Base-by-base conservation (phyloP, 768 basidiomycete genomes). In the Terana coerulea region DNA sequence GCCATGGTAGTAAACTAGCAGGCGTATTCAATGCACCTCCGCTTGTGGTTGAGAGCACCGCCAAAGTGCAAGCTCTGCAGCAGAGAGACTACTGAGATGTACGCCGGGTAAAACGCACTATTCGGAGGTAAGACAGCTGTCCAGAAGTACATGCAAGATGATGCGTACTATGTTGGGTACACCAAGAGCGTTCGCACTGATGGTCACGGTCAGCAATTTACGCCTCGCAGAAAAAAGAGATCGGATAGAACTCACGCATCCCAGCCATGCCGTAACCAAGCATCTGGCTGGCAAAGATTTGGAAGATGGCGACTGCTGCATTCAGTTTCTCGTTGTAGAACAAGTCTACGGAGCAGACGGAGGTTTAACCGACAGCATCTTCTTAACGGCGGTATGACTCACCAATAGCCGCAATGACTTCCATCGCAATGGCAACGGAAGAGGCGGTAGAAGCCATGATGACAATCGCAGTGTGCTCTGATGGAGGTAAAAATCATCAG, bases 371-470 rank as follows among this genome's bases (percentile, higher is more conserved):
- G 3, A 10, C 31, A 31, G 31, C 3, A 19, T 12, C 21, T 10
- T 33, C 9, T 3, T 30, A 44, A 29, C 9, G 31, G 17, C n/a
- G 33, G n/a, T 11, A 5, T 21, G n/a, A 52, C 37, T 68, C 59
- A 58, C 76, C 74, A 31, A 83, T 71, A 0, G 80, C 79, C 3
- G 81, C 81, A 47, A 83, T 80, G 54, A 82, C 74, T 48, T 74
- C 79, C 61, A 82, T 81, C 0, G 79, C 80, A 10, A 78, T 67
- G 0, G 82, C 80, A 1, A 80, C 79, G 1, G 74, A 71, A 1
- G 79, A 77, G 2, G 82, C 82, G 0, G 82, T 83, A 17, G 79
- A 76, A 1, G 81, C 66, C 62, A 84, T 79, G 31, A 83, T 80
- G 2, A 80, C 80, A 44, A 84, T 83, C 14, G 76, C 76, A 7